These are phyloP conservation scores for Eimeria maxima DNA, from an alignment of 169 alveolate species.

Conservation along the genomic window DNA sequence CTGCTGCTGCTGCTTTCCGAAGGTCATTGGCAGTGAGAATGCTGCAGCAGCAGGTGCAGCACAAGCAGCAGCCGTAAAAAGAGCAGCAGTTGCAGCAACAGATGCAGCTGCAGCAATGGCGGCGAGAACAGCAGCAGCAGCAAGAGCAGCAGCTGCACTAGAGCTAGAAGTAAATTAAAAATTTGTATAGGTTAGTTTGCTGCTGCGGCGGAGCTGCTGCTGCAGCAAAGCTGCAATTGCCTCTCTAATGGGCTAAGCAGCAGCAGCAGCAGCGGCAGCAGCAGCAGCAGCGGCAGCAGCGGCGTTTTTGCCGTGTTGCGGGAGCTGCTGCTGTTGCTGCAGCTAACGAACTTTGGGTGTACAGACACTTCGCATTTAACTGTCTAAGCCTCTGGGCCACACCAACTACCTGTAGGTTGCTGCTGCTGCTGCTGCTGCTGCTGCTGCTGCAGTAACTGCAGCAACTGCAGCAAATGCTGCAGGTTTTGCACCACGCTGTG, in stretches of 20 bases:
- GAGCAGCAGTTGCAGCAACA: no score
- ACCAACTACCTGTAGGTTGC: neutral
- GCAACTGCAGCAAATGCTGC: neutral
- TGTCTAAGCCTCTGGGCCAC: no score
- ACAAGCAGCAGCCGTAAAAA: no score
- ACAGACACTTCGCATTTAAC: no score
- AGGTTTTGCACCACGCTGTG: no score
- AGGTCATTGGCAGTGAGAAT: no score
- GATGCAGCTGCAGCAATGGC: no score
- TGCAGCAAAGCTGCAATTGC: neutral
- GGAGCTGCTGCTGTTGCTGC: neutral
- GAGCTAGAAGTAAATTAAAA: neutral
- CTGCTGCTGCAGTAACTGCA: neutral
- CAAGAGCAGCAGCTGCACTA: no score
- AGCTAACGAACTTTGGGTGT: neutral
- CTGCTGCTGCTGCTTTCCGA: no score
- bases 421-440: neutral
- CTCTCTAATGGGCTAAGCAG: neutral
- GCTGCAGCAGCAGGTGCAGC: no score
- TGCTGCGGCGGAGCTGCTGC: conserved; percentile 1
- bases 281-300: conserved; percentile 30
- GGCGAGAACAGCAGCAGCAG: no score
- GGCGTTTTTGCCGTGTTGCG: neutral
- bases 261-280: conserved; percentile 15
- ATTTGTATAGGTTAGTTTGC: neutral